Conservation (phyloP, 768 basidiomycete genomes). For the Termitomyces sp. region DNA sequence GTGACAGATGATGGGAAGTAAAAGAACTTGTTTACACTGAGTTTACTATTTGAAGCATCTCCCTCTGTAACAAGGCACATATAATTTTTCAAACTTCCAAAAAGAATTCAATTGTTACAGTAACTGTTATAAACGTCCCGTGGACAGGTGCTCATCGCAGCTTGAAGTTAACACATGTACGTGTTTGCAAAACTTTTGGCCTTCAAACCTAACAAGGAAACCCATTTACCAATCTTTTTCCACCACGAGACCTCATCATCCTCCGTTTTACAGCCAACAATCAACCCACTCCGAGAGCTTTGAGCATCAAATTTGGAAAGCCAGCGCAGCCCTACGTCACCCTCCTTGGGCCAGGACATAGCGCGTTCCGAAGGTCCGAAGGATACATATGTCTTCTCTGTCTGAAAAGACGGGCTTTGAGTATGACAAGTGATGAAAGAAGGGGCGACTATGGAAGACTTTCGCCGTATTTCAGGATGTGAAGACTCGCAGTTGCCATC, state of each 20-base stretch:
- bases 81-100: background rate
- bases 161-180: constrained; percentile 9
- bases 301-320: constrained; percentile 8
- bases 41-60: background rate
- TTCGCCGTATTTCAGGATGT: constrained; percentile 1
- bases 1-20: constrained; percentile 11
- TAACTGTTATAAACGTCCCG: background rate
- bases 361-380: constrained; percentile 21
- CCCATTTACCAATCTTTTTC: constrained; percentile 15
- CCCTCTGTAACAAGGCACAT: background rate
- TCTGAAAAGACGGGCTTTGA: constrained; percentile 26
- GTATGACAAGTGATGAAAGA: constrained; percentile 18
- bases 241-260: constrained; percentile 11
- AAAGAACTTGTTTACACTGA: constrained; percentile 14
- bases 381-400: constrained; percentile 29
- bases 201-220: constrained; percentile 14
- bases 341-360: constrained; percentile 22
- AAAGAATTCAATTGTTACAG: background rate
- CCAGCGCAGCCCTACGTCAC: constrained; percentile 16
- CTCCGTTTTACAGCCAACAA: background rate
- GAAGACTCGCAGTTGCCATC: background rate
- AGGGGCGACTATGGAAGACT: constrained; percentile 6
- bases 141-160: background rate
- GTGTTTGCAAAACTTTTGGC: constrained; percentile 13
- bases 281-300: background rate